Conservation (phyloP, 106 monocot genomes). For the Platanthera guangdongensis region DNA sequence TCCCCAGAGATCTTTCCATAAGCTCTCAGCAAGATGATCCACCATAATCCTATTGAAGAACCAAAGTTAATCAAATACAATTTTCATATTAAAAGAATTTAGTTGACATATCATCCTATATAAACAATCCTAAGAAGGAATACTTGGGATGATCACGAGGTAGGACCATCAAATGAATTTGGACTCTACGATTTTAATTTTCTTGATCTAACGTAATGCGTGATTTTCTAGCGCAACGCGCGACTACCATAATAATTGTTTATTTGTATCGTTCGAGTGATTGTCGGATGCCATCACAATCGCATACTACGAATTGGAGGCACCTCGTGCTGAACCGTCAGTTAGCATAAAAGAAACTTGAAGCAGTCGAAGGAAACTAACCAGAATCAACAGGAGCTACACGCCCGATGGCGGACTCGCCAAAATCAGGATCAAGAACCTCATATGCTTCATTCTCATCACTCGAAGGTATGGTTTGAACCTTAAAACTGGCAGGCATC, state of each 20-base stretch:
- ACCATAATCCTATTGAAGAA: slow-evolving; percentile 65
- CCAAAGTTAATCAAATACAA: neutral
- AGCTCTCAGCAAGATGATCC: slow-evolving; percentile 91
- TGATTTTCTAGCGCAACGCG: too few relatives aligned
- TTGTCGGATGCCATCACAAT: too few relatives aligned
- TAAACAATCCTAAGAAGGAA: neutral
- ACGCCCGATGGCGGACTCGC: slow-evolving; percentile 84
- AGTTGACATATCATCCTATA: neutral
- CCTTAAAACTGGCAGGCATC: slow-evolving; percentile 96
- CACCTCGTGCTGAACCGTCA: too few relatives aligned
- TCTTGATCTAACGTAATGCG: too few relatives aligned
- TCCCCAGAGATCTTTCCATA: slow-evolving; percentile 93
- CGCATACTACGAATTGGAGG: too few relatives aligned
- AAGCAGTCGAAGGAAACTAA: slow-evolving; percentile 11
- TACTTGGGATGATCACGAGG: neutral
- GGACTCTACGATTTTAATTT: too few relatives aligned
- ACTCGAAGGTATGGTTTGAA: slow-evolving; percentile 58
- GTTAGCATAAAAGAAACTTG: neutral
- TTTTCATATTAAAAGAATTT: neutral
- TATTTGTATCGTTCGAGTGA: too few relatives aligned
- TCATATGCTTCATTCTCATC: slow-evolving; percentile 56
- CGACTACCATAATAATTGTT: too few relatives aligned
- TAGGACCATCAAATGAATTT: too few relatives aligned
- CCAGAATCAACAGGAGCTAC: slow-evolving; percentile 95
- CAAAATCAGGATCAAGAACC: slow-evolving; percentile 89